A percentile compares a stretch with the other conserved stretches of the same genome.
Evolutionary conservation across 2,329 filamentous ascomycete species (phyloP).

Genomic region (Fusarium gaditjirri): DNA sequence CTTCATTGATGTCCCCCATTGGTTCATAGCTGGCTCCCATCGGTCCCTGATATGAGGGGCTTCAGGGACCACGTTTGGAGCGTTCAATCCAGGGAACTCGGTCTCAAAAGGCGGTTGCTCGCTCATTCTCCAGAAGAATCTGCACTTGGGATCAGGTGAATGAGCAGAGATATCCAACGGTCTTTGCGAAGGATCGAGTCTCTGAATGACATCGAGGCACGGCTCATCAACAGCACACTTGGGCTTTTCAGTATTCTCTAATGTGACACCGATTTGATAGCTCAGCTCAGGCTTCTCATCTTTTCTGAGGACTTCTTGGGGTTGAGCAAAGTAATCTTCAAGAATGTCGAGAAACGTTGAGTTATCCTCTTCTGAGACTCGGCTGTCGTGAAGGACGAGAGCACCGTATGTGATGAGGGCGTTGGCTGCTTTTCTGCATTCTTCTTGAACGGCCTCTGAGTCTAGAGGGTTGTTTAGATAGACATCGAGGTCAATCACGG

Average conservation of each 20-base stretch:
- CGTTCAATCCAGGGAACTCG: conserved; percentile 65
- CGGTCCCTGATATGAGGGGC: conserved; percentile 59
- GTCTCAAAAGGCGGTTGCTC: conserved; percentile 65
- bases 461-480: conserved; percentile 59
- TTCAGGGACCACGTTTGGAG: conserved; percentile 64
- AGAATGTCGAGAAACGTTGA: conserved; percentile 67
- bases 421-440: conserved; percentile 64
- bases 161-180: conserved; percentile 68
- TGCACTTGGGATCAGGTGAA: conserved; percentile 68
- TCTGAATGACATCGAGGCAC: conserved; percentile 65
- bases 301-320: conserved; percentile 54
- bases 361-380: conserved; percentile 67
- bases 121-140: conserved; percentile 72
- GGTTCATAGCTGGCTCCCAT: conserved; percentile 66
- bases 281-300: conserved; percentile 68
- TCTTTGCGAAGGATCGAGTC: conserved; percentile 64
- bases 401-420: conserved; percentile 70
- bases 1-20: conserved; percentile 70
- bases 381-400: conserved; percentile 68
- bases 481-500: conserved; percentile 68
- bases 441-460: conserved; percentile 58
- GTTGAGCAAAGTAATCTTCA: conserved; percentile 73
- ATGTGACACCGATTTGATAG: conserved; percentile 71
- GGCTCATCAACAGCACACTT: conserved; percentile 72
- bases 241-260: conserved; percentile 71